Percentiles rank a stretch among this genome's conserved stretches.
These are phyloP conservation scores for Pisolithus sp. DNA, from an alignment of 768 basidiomycete species.

Conservation along the genomic window DNA sequence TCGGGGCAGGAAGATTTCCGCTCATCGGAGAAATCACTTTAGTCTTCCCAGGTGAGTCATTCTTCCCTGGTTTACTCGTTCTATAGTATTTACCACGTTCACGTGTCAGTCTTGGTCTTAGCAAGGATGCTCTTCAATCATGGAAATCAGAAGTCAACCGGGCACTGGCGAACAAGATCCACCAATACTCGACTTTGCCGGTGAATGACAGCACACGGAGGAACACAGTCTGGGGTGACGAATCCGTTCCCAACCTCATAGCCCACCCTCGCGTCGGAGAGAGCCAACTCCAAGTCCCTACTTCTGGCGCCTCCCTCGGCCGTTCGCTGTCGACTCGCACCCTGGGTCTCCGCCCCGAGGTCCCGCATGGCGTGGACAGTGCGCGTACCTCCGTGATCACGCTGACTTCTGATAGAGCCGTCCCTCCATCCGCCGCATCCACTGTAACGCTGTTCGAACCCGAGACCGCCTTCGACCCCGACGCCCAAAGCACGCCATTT, in stretches of 20 bases:
- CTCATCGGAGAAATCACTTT: conserved; percentile 56
- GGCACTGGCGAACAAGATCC: conserved; percentile 40
- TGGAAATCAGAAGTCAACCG: conserved; percentile 52
- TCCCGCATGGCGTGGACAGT: conserved; percentile 42
- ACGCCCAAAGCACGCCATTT: conserved; percentile 59
- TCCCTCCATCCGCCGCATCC: conserved; percentile 50
- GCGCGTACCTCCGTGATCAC: conserved; percentile 47
- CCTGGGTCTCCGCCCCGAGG: conserved; percentile 44
- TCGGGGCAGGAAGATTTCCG: conserved; percentile 38
- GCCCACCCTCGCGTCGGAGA: conserved; percentile 33
- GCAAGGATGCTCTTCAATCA: conserved; percentile 50
- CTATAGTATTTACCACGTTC: conserved; percentile 2
- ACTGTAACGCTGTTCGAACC: conserved; percentile 56
- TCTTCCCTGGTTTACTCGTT: neutral
- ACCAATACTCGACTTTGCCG: conserved; percentile 34
- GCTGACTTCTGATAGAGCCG: conserved; percentile 29
- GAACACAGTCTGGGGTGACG: conserved; percentile 44
- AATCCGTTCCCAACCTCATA: conserved; percentile 29
- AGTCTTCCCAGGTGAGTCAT: conserved; percentile 60
- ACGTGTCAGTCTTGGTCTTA: conserved; percentile 49
- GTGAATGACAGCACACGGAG: conserved; percentile 37
- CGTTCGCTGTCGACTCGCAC: conserved; percentile 40
- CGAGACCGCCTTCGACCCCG: conserved; percentile 13
- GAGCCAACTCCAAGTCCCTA: conserved; percentile 13
- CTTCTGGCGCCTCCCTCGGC: conserved; percentile 14